phyloP scores from a whole-genome alignment of 1,284 basidiomycete species.

The Cutaneotrichosporon mucoides region DNA sequence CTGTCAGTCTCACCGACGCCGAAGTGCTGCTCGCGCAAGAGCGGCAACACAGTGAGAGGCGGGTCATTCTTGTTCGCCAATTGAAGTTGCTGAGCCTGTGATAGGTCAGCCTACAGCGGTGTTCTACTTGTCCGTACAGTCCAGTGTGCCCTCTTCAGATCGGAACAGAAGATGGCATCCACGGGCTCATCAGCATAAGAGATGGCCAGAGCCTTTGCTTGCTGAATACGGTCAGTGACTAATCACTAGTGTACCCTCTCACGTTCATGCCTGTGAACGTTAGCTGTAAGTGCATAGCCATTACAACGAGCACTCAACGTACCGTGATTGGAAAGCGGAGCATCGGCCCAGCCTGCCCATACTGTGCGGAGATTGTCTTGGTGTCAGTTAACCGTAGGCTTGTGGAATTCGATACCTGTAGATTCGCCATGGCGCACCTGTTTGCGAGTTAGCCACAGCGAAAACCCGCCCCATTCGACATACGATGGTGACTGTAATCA shows the following conservation, averaged over 20 bases:
- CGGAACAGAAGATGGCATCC: slow-evolving; percentile 70
- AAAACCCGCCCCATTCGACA: not conserved
- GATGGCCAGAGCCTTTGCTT: slow-evolving; percentile 72
- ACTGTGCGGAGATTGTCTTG: slow-evolving; percentile 48
- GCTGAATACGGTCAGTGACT: slow-evolving; percentile 51
- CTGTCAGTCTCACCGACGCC: slow-evolving; percentile 32
- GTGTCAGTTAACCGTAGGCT: no score
- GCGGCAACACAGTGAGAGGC: slow-evolving; percentile 30
- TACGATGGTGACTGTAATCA: slow-evolving; percentile 52
- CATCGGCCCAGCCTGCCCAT: slow-evolving; percentile 83
- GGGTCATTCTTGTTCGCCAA: slow-evolving; percentile 36
- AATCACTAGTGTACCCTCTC: slow-evolving; percentile 11
- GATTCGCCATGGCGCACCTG: slow-evolving; percentile 77
- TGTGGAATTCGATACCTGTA: slow-evolving; percentile 55
- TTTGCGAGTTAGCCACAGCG: not conserved
- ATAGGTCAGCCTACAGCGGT: no score
- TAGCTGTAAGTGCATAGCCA: not conserved
- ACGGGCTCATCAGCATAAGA: slow-evolving; percentile 60
- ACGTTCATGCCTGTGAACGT: slow-evolving; percentile 60
- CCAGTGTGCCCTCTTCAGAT: slow-evolving; percentile 66
- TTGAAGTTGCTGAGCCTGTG: slow-evolving; percentile 47
- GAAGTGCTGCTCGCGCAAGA: slow-evolving; percentile 49
- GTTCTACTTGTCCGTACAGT: slow-evolving; percentile 26
- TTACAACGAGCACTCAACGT: no score
- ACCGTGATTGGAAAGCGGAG: slow-evolving; percentile 79